Conservation (phyloP, 1,139 yeast species). For the Pichia sp. region DNA sequence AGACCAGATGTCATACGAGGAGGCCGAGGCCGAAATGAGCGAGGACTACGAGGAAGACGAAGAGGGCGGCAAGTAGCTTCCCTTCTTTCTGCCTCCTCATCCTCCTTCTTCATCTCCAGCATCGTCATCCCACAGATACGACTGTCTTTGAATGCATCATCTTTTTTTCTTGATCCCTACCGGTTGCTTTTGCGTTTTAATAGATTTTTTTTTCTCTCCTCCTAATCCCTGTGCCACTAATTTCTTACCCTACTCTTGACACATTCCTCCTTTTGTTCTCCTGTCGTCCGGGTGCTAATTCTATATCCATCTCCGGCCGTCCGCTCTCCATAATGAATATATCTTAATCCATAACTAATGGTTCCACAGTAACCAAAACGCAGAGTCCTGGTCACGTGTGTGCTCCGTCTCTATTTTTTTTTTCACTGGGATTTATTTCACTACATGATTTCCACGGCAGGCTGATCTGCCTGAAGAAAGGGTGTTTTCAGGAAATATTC, state of each 20-base stretch:
- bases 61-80: slow-evolving; percentile 8
- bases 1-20: slow-evolving; percentile 37
- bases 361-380: too few species aligned
- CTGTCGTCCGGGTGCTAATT: background rate
- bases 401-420: background rate
- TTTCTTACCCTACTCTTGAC: background rate
- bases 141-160: background rate
- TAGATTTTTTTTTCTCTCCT: background rate
- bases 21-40: slow-evolving; percentile 38
- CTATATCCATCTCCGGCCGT: background rate
- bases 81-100: background rate
- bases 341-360: too few species aligned
- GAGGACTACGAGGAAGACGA: slow-evolving; percentile 37
- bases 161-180: slow-evolving; percentile 1
- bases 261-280: background rate
- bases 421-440: background rate
- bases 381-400: too few species aligned
- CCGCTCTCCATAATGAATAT: background rate
- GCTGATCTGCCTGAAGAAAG: background rate
- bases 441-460: too few species aligned
- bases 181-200: slow-evolving; percentile 6
- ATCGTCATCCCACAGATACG: background rate
- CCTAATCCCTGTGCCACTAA: background rate
- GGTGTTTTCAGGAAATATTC: too few species aligned
- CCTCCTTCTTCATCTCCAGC: background rate